phyloP scores from a whole-genome alignment of 2,329 filamentous ascomycete genomes.

The Thelonectria discophora region DNA sequence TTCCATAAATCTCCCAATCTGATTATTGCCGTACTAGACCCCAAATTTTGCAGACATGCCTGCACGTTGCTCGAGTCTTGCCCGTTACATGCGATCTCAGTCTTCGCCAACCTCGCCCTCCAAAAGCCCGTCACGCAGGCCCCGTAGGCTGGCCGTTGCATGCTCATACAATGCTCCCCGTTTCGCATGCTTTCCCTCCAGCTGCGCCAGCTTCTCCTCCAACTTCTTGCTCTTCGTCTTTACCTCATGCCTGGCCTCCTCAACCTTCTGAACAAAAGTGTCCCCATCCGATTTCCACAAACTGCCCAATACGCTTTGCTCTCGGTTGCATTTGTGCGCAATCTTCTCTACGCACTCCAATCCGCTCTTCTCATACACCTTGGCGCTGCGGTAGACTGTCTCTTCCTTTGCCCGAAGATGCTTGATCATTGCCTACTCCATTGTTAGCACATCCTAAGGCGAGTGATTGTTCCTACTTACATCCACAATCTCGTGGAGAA shows the following conservation, averaged over 20 bases:
- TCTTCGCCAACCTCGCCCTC: conserved; percentile 16
- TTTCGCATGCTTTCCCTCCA: conserved; percentile 25
- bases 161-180: conserved; percentile 32
- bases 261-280: conserved; percentile 28
- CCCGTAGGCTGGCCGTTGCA: conserved; percentile 35
- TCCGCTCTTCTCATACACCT: conserved; percentile 36
- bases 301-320: conserved; percentile 29
- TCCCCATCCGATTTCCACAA: conserved; percentile 31
- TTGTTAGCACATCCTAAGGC: conserved; percentile 22
- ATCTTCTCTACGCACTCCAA: conserved; percentile 36
- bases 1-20: background rate
- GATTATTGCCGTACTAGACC: background rate
- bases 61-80: background rate
- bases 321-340: conserved; percentile 32
- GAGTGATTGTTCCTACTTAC: conserved; percentile 30
- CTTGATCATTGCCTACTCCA: conserved; percentile 35
- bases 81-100: background rate
- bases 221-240: conserved; percentile 13
- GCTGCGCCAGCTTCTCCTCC: conserved; percentile 8
- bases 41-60: background rate
- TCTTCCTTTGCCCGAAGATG: conserved; percentile 39
- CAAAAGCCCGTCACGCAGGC: conserved; percentile 32
- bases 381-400: conserved; percentile 28
- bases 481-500: conserved; percentile 38
- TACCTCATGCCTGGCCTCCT: conserved; percentile 22